phyloP scores from a whole-genome alignment of 345 rosid species.

The Gossypium thurberi region DNA sequence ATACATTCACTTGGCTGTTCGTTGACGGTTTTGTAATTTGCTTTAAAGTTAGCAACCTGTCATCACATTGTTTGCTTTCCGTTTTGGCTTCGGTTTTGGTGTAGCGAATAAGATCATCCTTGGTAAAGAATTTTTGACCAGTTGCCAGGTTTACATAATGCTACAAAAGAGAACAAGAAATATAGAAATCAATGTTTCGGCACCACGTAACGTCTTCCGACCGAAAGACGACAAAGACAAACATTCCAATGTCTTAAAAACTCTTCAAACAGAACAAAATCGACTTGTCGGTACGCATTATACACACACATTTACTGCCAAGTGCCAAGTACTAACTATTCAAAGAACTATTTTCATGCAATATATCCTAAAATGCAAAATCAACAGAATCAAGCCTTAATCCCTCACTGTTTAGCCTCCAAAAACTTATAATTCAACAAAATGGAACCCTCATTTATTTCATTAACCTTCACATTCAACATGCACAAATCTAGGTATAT shows the following conservation, averaged over 20 bases:
- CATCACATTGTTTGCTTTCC: slow-evolving; percentile 14
- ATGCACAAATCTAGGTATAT: neutral
- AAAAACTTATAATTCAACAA: neutral
- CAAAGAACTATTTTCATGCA: neutral
- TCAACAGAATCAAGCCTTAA: neutral
- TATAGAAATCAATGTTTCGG: neutral
- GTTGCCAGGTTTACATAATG: slow-evolving; percentile 35
- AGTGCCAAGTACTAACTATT: neutral
- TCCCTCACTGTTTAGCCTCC: neutral
- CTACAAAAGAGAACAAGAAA: slow-evolving; percentile 19
- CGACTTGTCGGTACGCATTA: neutral
- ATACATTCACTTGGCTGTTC: slow-evolving; percentile 20
- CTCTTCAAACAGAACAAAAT: neutral
- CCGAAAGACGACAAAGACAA: neutral
- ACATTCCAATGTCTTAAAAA: neutral
- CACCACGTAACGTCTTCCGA: neutral
- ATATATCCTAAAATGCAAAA: neutral
- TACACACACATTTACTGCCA: neutral
- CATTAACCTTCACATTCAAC: neutral
- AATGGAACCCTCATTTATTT: neutral
- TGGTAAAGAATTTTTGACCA: slow-evolving; percentile 37
- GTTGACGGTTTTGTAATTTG: slow-evolving; percentile 4
- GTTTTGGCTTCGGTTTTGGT: slow-evolving; percentile 8
- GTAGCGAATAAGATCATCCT: slow-evolving; percentile 40
- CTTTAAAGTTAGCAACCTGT: neutral